Percentiles rank a stretch among this genome's conserved stretches.
Evolutionary conservation across 768 basidiomycete genomes (phyloP).

Genomic region (Mycena indigotica): DNA sequence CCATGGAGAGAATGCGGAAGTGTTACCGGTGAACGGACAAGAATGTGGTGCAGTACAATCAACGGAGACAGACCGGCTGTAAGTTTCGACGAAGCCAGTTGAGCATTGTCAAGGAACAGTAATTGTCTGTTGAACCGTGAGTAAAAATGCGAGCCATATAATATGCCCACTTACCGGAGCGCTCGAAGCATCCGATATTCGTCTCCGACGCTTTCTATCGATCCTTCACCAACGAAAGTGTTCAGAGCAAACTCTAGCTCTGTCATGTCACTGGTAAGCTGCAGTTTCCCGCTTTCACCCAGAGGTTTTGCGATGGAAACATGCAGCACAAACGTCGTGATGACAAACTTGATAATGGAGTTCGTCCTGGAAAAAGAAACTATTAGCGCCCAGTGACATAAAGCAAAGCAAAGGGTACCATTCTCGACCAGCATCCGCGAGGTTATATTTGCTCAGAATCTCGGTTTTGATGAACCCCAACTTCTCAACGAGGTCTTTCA

Average conservation of each 20-base stretch:
- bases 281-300: constrained; percentile 91
- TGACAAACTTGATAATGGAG: constrained; percentile 74
- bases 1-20: constrained; percentile 88
- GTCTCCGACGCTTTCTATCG: constrained; percentile 75
- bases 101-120: constrained; percentile 82
- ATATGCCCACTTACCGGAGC: constrained; percentile 62
- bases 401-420: constrained; percentile 56
- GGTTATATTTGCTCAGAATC: constrained; percentile 65
- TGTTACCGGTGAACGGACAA: constrained; percentile 84
- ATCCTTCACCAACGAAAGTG: constrained; percentile 67
- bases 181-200: constrained; percentile 86
- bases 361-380: constrained; percentile 54
- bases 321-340: constrained; percentile 88
- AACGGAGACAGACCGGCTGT: constrained; percentile 83
- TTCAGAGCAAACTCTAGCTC: constrained; percentile 92
- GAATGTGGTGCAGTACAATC: constrained; percentile 87
- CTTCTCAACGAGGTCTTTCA: constrained; percentile 91
- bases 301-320: constrained; percentile 91
- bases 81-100: constrained; percentile 62
- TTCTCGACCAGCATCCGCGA: constrained; percentile 70
- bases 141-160: constrained; percentile 1
- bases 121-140: constrained; percentile 63
- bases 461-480: constrained; percentile 79
- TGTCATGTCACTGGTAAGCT: constrained; percentile 94
- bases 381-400: neutral